Conservation (phyloP, 2,329 filamentous ascomycete species). For the Fusarium agapanthi region DNA sequence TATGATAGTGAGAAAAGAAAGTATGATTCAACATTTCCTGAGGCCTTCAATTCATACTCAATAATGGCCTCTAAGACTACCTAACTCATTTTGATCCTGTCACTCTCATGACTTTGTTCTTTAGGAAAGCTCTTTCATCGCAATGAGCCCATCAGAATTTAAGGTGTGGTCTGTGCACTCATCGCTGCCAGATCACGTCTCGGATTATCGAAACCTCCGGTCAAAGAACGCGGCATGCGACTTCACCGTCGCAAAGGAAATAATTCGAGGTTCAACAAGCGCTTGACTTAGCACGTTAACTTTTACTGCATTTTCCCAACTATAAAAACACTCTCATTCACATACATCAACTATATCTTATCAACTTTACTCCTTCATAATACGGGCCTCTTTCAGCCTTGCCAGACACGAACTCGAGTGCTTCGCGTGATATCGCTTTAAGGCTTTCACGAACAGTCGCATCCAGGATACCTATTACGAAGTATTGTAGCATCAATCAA, state of each 20-base stretch:
- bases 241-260: constrained; percentile 8
- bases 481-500: not conserved
- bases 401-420: not conserved
- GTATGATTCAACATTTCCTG: not conserved
- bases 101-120: not conserved
- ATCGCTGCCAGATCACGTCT: not conserved
- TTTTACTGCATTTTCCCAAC: not conserved
- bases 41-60: not conserved
- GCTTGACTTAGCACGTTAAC: not conserved
- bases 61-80: not conserved
- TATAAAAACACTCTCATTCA: not conserved
- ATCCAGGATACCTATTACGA: not conserved
- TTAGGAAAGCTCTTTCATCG: not conserved
- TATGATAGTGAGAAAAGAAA: not conserved
- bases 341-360: not conserved
- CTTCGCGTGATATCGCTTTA: constrained; percentile 4
- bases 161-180: constrained; percentile 49
- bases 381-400: not conserved
- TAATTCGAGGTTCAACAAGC: constrained; percentile 2
- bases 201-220: constrained; percentile 40
- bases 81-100: not conserved
- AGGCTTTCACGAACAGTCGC: not conserved
- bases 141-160: constrained; percentile 34
- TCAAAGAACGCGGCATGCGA: constrained; percentile 5
- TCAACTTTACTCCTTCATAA: not conserved